Conservation (phyloP, 257 asterid genomes). For the Petrea volubilis region DNA sequence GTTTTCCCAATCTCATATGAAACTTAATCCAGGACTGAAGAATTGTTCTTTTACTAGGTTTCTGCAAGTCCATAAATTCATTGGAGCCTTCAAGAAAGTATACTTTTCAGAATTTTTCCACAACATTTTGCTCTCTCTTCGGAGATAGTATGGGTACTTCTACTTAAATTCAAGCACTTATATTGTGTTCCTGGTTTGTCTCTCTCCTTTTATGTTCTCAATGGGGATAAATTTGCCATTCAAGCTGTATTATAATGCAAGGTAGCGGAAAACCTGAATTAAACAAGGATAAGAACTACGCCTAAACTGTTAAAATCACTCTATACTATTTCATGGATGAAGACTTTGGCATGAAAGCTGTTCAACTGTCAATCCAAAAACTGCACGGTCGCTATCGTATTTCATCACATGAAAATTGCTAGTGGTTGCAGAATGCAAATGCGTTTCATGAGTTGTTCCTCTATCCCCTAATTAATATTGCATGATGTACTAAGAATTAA, state of each 20-base stretch:
- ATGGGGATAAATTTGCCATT: not conserved
- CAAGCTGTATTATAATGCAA: not conserved
- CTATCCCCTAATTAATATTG: not conserved
- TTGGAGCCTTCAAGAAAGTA: not conserved
- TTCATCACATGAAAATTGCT: not conserved
- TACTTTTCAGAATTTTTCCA: not conserved
- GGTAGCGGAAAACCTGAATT: not conserved
- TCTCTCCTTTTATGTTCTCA: not conserved
- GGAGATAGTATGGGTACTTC: not conserved
- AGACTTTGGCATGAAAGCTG: not conserved
- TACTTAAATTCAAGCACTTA: not conserved
- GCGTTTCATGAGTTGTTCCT: not conserved
- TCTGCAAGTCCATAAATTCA: not conserved
- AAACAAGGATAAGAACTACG: not conserved
- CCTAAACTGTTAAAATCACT: not conserved
- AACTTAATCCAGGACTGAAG: not conserved
- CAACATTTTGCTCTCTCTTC: not conserved
- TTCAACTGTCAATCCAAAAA: not conserved
- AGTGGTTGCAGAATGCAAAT: not conserved
- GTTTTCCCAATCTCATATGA: not conserved
- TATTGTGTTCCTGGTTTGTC: not conserved
- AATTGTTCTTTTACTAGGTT: not conserved
- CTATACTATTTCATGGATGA: not conserved
- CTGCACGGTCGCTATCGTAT: not conserved
- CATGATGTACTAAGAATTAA: not conserved